Base-by-base conservation (phyloP, 306 rosid species). In the Malus domestica region DNA sequence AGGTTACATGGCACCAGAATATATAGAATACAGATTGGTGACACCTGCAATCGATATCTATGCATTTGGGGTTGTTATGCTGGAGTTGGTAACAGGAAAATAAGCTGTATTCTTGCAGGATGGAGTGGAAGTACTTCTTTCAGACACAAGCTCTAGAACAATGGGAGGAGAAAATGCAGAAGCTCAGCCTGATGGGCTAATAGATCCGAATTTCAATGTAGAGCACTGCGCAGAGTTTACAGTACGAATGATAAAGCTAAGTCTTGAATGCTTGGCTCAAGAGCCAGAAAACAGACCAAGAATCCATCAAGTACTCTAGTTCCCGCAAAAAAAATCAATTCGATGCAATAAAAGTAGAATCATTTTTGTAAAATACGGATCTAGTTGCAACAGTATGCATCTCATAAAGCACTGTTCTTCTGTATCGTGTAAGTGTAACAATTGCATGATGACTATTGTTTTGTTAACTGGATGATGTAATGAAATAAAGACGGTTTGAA, bases 41-140 rank as follows among this genome's bases (percentile, higher is more conserved):
- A 76, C 88, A 59, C 77, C 92, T 57, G 77, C 89, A 79, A 74
- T 85, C 79, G 97, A 90, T 67, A 88, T 90, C 18, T 92, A 81
- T 35, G 92, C 92, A 38, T 88, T 83, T 35, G 92, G 93, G 51
- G 86, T 83, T 75, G 85, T 92, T 67, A 49, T 90, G 71, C 54
- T 90, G 83, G 93, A 92, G 79, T 73, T 90, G 69, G 80, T 92
- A 66, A 87, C 87, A 0, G 80, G 92, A 55, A 85, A 83, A 72
- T 86, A 85, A 57, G 87, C 86, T 25, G 19, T 79, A 30, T n/a
- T 46, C 9, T 62, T 30, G 10, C 84, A 83, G 68, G 82, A 84
- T 63, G 92, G 92, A 57, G 80, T 51, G 65, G 80, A 80, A 60
- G 84, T 77, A 22, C 76, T 80, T 79, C 90, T 92, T 54, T 80